Evolutionary conservation across 805 yeast genomes (phyloP), one percentile per base, ranked within the genome.

Genomic region (Candida hispaniensis): DNA sequence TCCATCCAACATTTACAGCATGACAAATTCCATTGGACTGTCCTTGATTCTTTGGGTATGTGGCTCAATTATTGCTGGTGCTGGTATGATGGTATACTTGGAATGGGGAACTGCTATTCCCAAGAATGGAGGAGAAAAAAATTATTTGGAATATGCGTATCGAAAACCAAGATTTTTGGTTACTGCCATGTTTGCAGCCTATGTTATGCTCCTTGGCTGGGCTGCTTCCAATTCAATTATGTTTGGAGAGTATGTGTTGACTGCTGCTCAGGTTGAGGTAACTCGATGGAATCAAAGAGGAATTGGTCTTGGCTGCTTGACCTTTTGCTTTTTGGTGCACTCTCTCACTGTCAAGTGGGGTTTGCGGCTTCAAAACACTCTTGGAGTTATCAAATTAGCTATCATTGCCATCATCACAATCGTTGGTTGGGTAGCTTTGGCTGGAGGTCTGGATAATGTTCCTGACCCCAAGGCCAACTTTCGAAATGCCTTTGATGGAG

Each of bases 71-170:
- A 79, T 79, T 44, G 79, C 88, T 4, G 56, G 69, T 7, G 55
- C 73, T 19, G 79, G 79, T 20, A 54, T 77, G 46, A 66, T 71
- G 49, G 82, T 76, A 3, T 80, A 79, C 54, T 71, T 79, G 73
- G 91, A 79, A 51, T 76, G 78, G 53, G 93, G 93, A 10, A 69
- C 79, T 4, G 75, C 76, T 26, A 71, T 79, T 39, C 81, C 82
- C 29, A 70, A 78, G 58, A 79, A 80, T 49, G 93, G 93, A 45
- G 94, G 91, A 46, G 93, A 81, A 51, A 79, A 79, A 57, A 79
- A 78, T 49, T 81, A 81, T 52, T 58, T 81, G 47, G 91, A 80
- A 52, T 75, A 67, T 46, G 69, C 79, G 32, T 81, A 65, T 59
- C 64, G 63, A 32, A 72, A 69, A 46, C 93, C 93, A 25, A 67